Base-by-base conservation (phyloP, 2,329 filamentous ascomycete species). In the Rhinocladiella similis region DNA sequence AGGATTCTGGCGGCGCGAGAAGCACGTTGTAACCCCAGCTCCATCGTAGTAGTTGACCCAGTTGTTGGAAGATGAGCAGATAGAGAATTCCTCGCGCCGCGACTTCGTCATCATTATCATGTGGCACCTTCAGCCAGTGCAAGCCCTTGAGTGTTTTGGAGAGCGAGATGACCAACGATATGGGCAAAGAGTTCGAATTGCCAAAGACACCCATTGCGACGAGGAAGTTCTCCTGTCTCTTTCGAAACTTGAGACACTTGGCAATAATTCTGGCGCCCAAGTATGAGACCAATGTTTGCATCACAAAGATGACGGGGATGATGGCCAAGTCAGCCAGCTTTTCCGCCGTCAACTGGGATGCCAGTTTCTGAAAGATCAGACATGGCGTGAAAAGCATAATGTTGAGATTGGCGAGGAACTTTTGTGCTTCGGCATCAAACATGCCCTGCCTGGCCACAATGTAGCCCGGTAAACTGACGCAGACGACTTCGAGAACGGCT, bases 21-120 rank as follows among this genome's bases (percentile, higher is more conserved):
- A 99, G 80, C 36, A 97, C 87, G 67, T 96, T 91, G 72, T 96
- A 97, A 10, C 94, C 94, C 94, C 94, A 99, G 61, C 90, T 97
- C 94, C 94, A 99, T 57, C 94, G 85, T 18, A 99, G 87, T 22
- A 97, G 79, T 73, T 99, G 94, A 19, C 94, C 94, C 2, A 99
- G 83, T 72, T 99, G 94, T 75, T 99, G 94, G 76, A 99, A 99
- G 64, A 99, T 95, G 60, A 99, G 81, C 10, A 99, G 82, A 69
- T 99, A 99, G 1, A 99, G 78, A 59, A 99, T 97, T 57, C 94
- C 94, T 60, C 94, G 86, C 2, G 94, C 93, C 20, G 85, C 92
- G 18, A 99, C 94, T 72, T 97, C 91, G 56, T 96, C 89, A 67
- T 97, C 93, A 67, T 95, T 97, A 66, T 99, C 94, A 52, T 90